These are phyloP conservation scores for Rhodotorula sp. DNA, from an alignment of 1,284 basidiomycete genomes.

Conservation along the genomic window DNA sequence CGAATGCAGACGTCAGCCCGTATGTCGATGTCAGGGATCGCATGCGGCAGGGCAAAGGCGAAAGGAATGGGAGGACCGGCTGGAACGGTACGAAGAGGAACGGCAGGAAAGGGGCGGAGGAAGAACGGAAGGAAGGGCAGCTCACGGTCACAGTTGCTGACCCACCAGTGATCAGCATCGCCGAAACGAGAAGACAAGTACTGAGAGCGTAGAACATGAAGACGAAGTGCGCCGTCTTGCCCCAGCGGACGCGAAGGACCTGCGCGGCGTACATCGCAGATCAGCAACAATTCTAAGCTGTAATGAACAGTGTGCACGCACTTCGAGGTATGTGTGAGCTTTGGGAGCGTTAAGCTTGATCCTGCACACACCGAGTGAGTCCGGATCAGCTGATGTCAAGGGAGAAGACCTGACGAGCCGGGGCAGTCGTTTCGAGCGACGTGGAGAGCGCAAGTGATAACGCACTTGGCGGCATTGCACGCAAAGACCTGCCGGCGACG, in stretches of 20 bases:
- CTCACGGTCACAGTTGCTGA: constrained; percentile 65
- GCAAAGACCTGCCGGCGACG: not conserved
- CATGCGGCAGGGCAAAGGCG: constrained; percentile 37
- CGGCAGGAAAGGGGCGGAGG: not conserved
- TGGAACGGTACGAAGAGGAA: not conserved
- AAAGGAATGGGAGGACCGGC: constrained; percentile 1
- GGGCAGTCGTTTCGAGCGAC: no score
- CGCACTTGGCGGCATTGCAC: not conserved
- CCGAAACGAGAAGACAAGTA: constrained; percentile 71
- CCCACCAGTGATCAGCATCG: constrained; percentile 35
- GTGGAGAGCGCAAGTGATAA: not conserved
- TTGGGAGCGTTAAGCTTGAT: constrained; percentile 57
- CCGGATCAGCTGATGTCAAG: constrained; percentile 51
- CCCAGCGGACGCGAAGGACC: constrained; percentile 71
- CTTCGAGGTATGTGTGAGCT: constrained; percentile 61
- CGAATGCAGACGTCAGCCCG: no score
- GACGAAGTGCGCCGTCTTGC: constrained; percentile 67
- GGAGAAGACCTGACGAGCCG: no score
- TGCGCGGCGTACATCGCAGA: not conserved
- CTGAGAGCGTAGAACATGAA: constrained; percentile 78
- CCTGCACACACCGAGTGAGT: constrained; percentile 56
- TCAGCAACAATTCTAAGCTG: not conserved
- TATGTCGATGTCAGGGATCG: no score
- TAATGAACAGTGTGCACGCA: not conserved
- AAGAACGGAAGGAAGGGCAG: no score